phyloP scores from a whole-genome alignment of 1,284 basidiomycete species.

The Chondrostereum purpureum region DNA sequence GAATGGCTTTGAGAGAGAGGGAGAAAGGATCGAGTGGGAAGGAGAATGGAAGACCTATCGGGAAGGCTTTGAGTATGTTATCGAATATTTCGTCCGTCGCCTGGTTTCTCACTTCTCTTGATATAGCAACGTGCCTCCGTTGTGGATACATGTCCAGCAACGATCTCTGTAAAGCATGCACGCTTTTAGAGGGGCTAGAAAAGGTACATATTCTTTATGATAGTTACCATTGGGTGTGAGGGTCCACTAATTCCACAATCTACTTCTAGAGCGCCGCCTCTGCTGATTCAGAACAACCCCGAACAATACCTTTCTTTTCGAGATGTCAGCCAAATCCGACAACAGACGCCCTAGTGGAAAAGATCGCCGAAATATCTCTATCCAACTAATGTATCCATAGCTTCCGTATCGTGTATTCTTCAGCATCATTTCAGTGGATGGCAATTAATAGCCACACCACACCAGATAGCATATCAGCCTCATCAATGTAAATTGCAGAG shows the following conservation, averaged over 20 bases:
- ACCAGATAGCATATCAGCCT: too few species aligned
- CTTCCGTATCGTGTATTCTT: too few species aligned
- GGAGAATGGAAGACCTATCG: not conserved
- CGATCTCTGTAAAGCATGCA: constrained; percentile 89
- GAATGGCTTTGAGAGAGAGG: constrained; percentile 71
- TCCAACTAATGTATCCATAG: too few species aligned
- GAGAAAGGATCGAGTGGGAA: constrained; percentile 59
- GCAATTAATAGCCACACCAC: too few species aligned
- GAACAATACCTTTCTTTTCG: constrained; percentile 68
- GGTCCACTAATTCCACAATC: not conserved
- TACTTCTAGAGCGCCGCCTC: constrained; percentile 54
- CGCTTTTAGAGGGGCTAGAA: constrained; percentile 86
- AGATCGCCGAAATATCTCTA: too few species aligned
- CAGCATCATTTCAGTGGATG: too few species aligned
- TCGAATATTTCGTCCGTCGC: not conserved
- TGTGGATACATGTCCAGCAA: constrained; percentile 95
- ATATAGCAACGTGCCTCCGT: constrained; percentile 80
- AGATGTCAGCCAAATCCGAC: too few species aligned
- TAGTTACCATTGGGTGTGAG: constrained; percentile 25
- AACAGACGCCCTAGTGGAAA: too few species aligned
- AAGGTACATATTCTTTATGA: constrained; percentile 64
- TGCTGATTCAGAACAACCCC: constrained; percentile 48
- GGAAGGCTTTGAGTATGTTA: constrained; percentile 68
- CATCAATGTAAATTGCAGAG: too few species aligned
- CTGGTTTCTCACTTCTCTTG: constrained; percentile 1